Base-by-base conservation (phyloP, 2,329 filamentous ascomycete genomes). In the Dendrostoma leiphaemia region DNA sequence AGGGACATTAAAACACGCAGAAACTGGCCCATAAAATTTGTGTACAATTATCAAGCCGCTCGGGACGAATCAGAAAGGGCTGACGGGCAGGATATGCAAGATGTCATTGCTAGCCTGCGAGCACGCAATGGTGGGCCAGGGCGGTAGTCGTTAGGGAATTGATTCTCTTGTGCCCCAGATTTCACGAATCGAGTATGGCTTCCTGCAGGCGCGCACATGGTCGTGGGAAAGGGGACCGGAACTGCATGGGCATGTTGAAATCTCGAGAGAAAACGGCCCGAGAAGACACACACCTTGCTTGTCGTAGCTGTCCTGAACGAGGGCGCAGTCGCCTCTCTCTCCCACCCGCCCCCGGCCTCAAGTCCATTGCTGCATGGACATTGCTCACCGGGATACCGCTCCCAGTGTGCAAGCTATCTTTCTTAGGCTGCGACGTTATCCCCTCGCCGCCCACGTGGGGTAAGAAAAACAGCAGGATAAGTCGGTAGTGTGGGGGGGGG, bases 111-210 rank as follows among this genome's bases (percentile, higher is more conserved):
- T 48, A 21, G 43, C 26, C 35, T 44, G 51, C 43, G 34, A 57
- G 55, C 55, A 57, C 55, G 55, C 55, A 51, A 57, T 57, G 47
- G n/a, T 50, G 55, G 51, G 46, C 43, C 37, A 38, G 41, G 32
- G 37, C 38, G 44, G 26, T 37, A 43, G 29, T 26, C 19, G 12
- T 47, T 12, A 24, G 29, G 28, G 40, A 21, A 49, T 37, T 19
- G 35, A 13, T 38, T n/a, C 40, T 31, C 21, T 10, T 21, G 10
- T 21, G 6, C 29, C 29, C 21, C 37, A 38, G 24, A 52, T 40
- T 43, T 34, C 35, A 41, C 26, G 35, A 28, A 35, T 35, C 15
- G 10, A 34, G 32, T 24, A 40, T 31, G 26, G n/a, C 31, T n/a
- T 19, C 13, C 26, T 46, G 32, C 17, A 31, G 10, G 29, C n/a